Evolutionary conservation across 139 green algal species (phyloP), one percentile per base, ranked within the genome.

Genomic region (Protoeuglena noctilucae): DNA sequence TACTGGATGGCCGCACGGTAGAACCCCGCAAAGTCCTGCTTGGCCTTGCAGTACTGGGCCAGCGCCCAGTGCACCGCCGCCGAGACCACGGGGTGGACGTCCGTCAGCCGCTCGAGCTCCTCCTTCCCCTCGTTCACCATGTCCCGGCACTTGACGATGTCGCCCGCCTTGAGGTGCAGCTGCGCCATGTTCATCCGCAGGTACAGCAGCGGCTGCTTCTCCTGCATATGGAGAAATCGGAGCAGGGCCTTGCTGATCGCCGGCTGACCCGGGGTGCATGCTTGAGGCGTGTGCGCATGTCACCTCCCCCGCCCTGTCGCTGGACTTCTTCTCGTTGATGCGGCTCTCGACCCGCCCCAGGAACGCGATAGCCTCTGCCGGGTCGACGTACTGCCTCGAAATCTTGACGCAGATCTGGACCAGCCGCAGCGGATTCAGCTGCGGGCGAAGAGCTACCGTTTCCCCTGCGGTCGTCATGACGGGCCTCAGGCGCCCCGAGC

Each of bases 151-250:
- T 63, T 47, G 5, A 29, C 19, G 31, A 54, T 25, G 22, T 73
- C 46, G 6, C 71, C 75, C 26, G 41, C 48, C 26, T 73, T 60
- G 26, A 95, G 67, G 45, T 89, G 68, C 40, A 94, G 76, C 63
- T 93, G 73, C 40, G 83, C 88, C 18, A 96, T 72, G 61, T 94
- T 78, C 82, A 94, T 88, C 30, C 66, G 52, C 61, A 97, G 59
- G 70, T 86, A 96, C 27, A 96, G 68, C 16, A 85, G 47, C 1
- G 90, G 83, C 75, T 96, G 75, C 40, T 83, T n/a, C n/a, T n/a
- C n/a, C n/a, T n/a, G n/a, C n/a, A n/a, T n/a, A n/a, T n/a, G n/a
- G n/a, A n/a, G n/a, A n/a, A n/a, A n/a, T n/a, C n/a, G n/a, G n/a
- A n/a, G n/a, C n/a, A n/a, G n/a, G n/a, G n/a, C n/a, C n/a, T n/a